phyloP scores from a whole-genome alignment of 1,139 yeast genomes.

The Nakaseomyces delphensis region DNA sequence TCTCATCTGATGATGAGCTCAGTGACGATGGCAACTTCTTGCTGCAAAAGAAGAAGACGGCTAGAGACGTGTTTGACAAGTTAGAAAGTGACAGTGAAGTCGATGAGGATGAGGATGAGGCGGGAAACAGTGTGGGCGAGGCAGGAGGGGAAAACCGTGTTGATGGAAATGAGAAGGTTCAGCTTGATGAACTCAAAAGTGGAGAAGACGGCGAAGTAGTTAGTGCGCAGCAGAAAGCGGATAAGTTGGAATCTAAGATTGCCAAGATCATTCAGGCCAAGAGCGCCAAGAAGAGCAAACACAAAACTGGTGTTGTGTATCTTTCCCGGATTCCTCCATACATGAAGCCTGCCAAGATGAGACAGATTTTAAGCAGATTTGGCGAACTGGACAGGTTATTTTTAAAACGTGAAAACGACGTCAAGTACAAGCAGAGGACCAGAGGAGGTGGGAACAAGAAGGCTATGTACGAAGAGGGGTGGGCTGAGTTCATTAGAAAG shows the following conservation, averaged over 20 bases:
- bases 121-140: too few species aligned
- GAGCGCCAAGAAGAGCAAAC: conserved; percentile 48
- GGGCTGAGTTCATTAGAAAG: conserved; percentile 87
- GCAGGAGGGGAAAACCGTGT: neutral
- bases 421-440: conserved; percentile 55
- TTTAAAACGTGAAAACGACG: conserved; percentile 75
- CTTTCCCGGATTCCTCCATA: conserved; percentile 88
- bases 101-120: conserved; percentile 1
- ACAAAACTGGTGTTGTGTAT: conserved; percentile 83
- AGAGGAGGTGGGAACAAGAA: conserved; percentile 94
- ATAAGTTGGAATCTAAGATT: conserved; percentile 1
- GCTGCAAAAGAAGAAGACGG: conserved; percentile 5
- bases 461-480: conserved; percentile 82
- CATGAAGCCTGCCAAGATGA: conserved; percentile 88
- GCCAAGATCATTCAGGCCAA: conserved; percentile 33
- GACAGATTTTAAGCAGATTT: conserved; percentile 70
- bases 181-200: neutral
- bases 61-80: neutral
- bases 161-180: neutral
- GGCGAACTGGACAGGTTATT: conserved; percentile 83
- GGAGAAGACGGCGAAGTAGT: neutral
- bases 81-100: neutral
- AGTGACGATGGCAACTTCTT: conserved; percentile 4
- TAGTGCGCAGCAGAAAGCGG: neutral
- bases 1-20: conserved; percentile 4